Base-by-base conservation (phyloP, 768 basidiomycete species). In the Boletus rubescentipes region DNA sequence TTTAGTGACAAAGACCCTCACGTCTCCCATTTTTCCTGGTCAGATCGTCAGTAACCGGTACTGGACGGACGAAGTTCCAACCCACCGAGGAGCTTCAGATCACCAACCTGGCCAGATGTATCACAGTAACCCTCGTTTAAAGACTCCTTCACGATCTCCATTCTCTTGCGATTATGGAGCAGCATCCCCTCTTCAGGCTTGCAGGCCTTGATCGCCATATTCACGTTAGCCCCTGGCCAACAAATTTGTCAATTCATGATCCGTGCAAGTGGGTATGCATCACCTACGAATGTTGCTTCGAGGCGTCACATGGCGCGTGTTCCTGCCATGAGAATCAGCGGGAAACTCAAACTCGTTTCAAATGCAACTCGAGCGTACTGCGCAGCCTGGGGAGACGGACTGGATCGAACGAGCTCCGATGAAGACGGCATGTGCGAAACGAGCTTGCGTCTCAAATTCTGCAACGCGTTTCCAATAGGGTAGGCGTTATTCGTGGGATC, bases 41-140 rank as follows among this genome's bases (percentile, higher is more conserved):
- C 47, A 46, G 26, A 43, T 42, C 56, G 49, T 54, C 26, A 55
- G 23, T 39, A 41, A 42, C 45, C 43, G 14, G 53, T 2, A 36
- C 16, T 23, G 21, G 41, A 9, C 34, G n/a, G 31, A 30, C 10
- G 20, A 26, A 26, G 41, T 15, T 11, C 14, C 32, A 38, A 61
- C 79, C 42, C 57, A 84, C 89, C 90, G n/a, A 85, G 74, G 38
- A 79, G 68, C 31, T 73, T 77, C 49, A 93, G 70, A 63, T 90
- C 80, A 9, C 80, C 81, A 16, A 75, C 75, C 40, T 79, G 74
- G 2, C 87, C 89, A 46, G 85, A 86, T 12, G 85, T 70, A 67
- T 93, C 91, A 58, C 91, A 93, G 63, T 93, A 93, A 3, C 88
- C 86, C 57, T 91, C 88, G 57, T 89, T 77, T n/a, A 88, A 63